Conservation (phyloP, 2,329 filamentous ascomycete genomes). For the Fusarium sp. region DNA sequence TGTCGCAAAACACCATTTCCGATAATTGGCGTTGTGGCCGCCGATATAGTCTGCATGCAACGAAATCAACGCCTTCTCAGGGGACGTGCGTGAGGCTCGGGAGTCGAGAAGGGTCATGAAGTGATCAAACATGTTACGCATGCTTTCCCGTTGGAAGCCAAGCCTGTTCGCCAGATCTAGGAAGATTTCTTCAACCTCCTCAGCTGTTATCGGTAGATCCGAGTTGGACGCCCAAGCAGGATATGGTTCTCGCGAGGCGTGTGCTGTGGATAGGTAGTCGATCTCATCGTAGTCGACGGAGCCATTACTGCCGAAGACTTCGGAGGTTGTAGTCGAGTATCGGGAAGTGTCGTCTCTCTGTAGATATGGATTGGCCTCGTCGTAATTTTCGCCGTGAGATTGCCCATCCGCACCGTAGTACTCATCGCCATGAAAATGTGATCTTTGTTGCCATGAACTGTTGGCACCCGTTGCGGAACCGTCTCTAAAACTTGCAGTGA, state of each 20-base stretch:
- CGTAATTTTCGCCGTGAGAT: too few relatives aligned
- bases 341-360: too few relatives aligned
- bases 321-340: too few relatives aligned
- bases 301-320: too few relatives aligned
- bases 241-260: slow-evolving; percentile 87
- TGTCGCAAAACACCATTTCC: slow-evolving; percentile 98
- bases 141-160: slow-evolving; percentile 98
- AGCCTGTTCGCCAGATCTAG: slow-evolving; percentile 95
- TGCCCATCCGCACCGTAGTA: too few relatives aligned
- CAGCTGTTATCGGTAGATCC: slow-evolving; percentile 96
- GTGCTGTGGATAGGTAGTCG: too few relatives aligned
- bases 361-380: too few relatives aligned
- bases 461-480: too few relatives aligned
- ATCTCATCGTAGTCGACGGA: too few relatives aligned
- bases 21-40: slow-evolving; percentile 98
- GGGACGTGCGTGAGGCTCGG: slow-evolving; percentile 96
- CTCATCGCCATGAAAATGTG: too few relatives aligned
- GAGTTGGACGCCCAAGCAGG: slow-evolving; percentile 98
- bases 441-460: too few relatives aligned
- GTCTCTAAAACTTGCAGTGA: too few relatives aligned
- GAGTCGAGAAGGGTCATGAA: slow-evolving; percentile 97
- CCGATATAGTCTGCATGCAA: slow-evolving; percentile 98
- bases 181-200: slow-evolving; percentile 99
- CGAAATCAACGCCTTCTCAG: slow-evolving; percentile 95
- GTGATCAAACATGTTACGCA: slow-evolving; percentile 99